Evolutionary conservation across 768 basidiomycete species (phyloP).

Genomic region (Boletus sp.): DNA sequence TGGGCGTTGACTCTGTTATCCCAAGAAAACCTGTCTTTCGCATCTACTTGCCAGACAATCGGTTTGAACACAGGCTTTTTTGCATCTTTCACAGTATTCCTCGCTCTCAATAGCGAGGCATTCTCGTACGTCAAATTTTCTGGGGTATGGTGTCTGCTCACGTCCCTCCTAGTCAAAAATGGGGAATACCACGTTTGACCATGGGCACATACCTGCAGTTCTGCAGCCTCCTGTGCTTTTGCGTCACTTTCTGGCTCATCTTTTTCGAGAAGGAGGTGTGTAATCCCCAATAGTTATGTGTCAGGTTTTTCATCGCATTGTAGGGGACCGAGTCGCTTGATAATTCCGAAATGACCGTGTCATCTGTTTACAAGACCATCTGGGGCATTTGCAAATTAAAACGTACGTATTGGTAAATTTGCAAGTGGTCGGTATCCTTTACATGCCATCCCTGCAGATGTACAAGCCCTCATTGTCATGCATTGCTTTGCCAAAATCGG

Average conservation of each 20-base stretch:
- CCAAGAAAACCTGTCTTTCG: constrained; percentile 90
- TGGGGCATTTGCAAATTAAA: constrained; percentile 90
- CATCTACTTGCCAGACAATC: constrained; percentile 97
- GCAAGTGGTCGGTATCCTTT: not conserved
- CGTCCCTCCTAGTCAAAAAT: constrained; percentile 50
- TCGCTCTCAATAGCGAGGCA: constrained; percentile 92
- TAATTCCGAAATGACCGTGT: constrained; percentile 86
- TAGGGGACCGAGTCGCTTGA: constrained; percentile 74
- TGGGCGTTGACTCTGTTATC: constrained; percentile 87
- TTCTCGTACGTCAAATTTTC: constrained; percentile 59
- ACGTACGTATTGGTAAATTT: constrained; percentile 48
- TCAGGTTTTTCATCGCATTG: not conserved
- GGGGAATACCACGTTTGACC: constrained; percentile 71
- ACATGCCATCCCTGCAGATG: constrained; percentile 49
- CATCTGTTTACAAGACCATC: constrained; percentile 88
- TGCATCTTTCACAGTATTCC: constrained; percentile 93
- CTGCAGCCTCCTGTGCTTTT: constrained; percentile 77
- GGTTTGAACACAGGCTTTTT: constrained; percentile 96
- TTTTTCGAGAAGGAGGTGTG: constrained; percentile 85
- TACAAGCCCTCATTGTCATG: constrained; percentile 81
- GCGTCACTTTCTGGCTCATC: constrained; percentile 84
- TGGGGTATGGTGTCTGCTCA: constrained; percentile 6
- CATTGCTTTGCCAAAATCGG: constrained; percentile 93
- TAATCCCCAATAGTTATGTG: not conserved
- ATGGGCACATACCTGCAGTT: constrained; percentile 81